A percentile compares a stretch with the other conserved stretches of the same genome.
Evolutionary conservation across 345 rosid genomes (phyloP).

Genomic region (Balakata baccata): DNA sequence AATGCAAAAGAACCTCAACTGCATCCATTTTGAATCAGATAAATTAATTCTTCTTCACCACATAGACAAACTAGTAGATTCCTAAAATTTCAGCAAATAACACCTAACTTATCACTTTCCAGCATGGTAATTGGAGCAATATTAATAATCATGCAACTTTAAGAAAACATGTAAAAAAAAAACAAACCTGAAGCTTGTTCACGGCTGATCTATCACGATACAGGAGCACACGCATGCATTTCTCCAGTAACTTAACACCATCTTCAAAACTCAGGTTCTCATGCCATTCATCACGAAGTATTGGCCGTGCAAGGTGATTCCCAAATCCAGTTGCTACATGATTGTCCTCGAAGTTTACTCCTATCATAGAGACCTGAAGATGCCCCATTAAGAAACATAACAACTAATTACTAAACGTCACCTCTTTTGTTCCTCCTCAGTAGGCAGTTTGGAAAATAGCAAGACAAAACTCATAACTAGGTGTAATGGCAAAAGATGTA

Average conservation of each 20-base stretch:
- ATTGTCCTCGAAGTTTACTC: constrained; percentile 84
- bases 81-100: neutral
- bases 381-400: constrained; percentile 9
- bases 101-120: neutral
- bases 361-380: constrained; percentile 80
- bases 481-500: constrained; percentile 5
- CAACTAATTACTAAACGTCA: neutral
- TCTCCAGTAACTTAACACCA: constrained; percentile 86
- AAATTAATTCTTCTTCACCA: neutral
- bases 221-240: constrained; percentile 94
- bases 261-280: constrained; percentile 88
- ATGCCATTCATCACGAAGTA: constrained; percentile 93
- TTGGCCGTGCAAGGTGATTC: constrained; percentile 92
- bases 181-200: constrained; percentile 88
- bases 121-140: neutral
- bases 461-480: neutral
- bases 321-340: constrained; percentile 98
- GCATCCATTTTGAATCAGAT: neutral
- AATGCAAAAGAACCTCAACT: neutral
- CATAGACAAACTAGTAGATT: neutral
- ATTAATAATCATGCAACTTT: neutral
- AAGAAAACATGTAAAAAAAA: neutral
- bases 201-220: constrained; percentile 97
- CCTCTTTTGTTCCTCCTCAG: neutral
- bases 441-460: neutral